Percentiles rank a stretch among this genome's conserved stretches.
phyloP scores from a whole-genome alignment of 495 filamentous ascomycete genomes.

The Penicillium coprophilum region DNA sequence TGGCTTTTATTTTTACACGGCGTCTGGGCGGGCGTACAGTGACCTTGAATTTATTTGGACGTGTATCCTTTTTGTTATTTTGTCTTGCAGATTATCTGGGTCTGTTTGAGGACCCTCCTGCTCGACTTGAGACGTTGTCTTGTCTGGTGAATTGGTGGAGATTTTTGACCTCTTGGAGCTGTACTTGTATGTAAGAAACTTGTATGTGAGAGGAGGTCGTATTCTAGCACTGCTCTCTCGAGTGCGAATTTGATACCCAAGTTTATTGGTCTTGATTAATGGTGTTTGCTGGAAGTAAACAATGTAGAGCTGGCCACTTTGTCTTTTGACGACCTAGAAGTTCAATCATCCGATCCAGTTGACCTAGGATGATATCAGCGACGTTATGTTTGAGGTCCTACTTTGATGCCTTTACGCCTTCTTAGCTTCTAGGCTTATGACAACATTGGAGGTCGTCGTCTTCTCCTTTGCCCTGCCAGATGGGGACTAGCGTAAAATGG shows the following conservation, averaged over 20 bases:
- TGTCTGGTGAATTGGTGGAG: background rate
- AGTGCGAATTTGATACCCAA: constrained; percentile 26
- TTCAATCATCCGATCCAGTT: too few relatives aligned
- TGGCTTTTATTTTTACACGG: constrained; percentile 12
- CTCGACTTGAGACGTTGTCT: background rate
- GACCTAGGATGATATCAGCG: too few relatives aligned
- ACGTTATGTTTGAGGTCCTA: too few relatives aligned
- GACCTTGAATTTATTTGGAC: background rate
- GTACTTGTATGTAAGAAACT: constrained; percentile 21
- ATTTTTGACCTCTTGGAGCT: constrained; percentile 5
- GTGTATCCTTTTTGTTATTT: constrained; percentile 7
- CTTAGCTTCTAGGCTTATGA: too few relatives aligned
- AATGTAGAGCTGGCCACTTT: background rate
- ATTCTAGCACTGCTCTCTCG: constrained; percentile 10
- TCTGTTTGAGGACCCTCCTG: background rate
- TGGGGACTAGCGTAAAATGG: too few relatives aligned
- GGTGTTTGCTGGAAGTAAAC: background rate
- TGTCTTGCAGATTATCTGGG: constrained; percentile 16
- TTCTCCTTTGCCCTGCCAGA: too few relatives aligned
- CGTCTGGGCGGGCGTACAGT: constrained; percentile 16
- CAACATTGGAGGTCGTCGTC: too few relatives aligned
- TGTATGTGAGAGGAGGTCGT: background rate
- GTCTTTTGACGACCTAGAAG: too few relatives aligned
- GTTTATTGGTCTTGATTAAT: constrained; percentile 5
- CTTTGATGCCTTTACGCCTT: too few relatives aligned